Percentiles rank a stretch among this genome's conserved stretches.
phyloP scores from a whole-genome alignment of 352 stramenopile species.

The Phytophthora hybrid region DNA sequence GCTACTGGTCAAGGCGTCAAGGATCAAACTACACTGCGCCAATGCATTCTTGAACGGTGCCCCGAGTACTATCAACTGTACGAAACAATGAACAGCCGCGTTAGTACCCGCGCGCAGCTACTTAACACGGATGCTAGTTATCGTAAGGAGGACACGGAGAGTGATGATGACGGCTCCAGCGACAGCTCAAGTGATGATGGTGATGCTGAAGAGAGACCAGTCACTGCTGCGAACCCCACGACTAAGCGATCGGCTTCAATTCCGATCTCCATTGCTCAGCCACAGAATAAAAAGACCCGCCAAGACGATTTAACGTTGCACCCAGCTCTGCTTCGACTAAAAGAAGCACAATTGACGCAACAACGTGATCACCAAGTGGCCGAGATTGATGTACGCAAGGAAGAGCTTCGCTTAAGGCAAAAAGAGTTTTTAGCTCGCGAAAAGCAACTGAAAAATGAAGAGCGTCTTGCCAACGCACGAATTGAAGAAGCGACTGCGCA shows the following conservation, averaged over 20 bases:
- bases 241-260: constrained; percentile 1
- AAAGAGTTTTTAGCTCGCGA: background rate
- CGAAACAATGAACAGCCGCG: constrained; percentile 8
- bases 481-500: constrained; percentile 21
- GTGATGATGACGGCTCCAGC: background rate
- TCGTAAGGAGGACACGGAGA: constrained; percentile 1
- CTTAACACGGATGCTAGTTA: background rate
- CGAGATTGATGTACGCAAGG: background rate
- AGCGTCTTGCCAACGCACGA: background rate
- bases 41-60: constrained; percentile 3
- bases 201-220: background rate
- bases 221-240: background rate
- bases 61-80: constrained; percentile 4
- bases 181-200: background rate
- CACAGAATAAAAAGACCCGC: background rate
- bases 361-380: background rate
- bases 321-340: background rate
- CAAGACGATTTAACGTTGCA: constrained; percentile 9
- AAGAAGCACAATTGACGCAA: constrained; percentile 12
- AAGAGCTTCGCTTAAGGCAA: constrained; percentile 11
- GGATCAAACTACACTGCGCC: background rate
- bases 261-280: constrained; percentile 13
- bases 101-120: constrained; percentile 9
- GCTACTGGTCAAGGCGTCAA: background rate
- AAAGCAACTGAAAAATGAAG: constrained; percentile 20